Conservation (phyloP, 495 filamentous ascomycete species). For the Penicillium canariense region DNA sequence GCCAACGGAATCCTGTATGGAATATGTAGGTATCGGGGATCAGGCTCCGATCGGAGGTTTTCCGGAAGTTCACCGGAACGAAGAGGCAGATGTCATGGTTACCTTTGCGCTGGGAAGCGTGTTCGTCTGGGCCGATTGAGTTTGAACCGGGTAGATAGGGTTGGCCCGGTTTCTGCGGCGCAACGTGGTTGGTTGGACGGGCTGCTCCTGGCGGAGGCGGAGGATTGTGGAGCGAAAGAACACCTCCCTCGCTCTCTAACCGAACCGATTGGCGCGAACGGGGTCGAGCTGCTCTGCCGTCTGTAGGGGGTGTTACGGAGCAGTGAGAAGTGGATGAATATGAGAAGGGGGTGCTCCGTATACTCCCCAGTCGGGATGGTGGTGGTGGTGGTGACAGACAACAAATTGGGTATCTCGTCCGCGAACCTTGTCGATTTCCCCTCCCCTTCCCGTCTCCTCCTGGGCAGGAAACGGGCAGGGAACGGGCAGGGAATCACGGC, state of each 20-base stretch:
- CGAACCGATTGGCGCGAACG: neutral
- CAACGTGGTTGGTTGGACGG: slow-evolving; percentile 12
- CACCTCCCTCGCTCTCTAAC: neutral
- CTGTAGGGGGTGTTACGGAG: neutral
- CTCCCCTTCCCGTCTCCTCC: neutral
- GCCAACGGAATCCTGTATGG: no score
- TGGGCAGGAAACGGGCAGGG: neutral
- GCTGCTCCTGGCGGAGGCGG: neutral
- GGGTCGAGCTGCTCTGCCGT: neutral
- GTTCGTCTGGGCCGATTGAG: slow-evolving; percentile 23
- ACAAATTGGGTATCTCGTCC: slow-evolving; percentile 4
- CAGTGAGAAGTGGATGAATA: neutral
- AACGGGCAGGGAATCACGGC: neutral
- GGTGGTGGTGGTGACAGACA: neutral
- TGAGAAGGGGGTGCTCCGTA: neutral
- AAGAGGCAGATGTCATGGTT: neutral
- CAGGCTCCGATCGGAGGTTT: neutral
- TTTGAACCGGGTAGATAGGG: slow-evolving; percentile 32
- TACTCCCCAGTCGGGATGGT: neutral
- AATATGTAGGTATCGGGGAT: neutral
- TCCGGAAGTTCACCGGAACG: neutral
- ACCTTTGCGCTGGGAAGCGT: slow-evolving; percentile 8
- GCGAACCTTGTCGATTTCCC: neutral
- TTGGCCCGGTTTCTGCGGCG: slow-evolving; percentile 13
- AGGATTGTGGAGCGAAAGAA: neutral